Conservation (phyloP, 352 stramenopile genomes). For the Thalassiosira livingstoniorum region DNA sequence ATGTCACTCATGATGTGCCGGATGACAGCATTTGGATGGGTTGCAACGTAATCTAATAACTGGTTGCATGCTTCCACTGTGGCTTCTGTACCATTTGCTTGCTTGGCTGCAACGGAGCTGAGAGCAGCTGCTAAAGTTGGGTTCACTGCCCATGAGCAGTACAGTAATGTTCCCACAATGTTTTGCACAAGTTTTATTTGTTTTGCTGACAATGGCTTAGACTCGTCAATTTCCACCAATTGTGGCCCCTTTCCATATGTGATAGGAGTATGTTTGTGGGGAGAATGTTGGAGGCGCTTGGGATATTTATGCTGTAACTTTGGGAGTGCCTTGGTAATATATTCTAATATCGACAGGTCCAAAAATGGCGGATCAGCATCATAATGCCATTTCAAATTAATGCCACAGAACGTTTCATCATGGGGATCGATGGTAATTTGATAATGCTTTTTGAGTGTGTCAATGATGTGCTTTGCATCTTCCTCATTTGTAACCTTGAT, state of each 20-base stretch:
- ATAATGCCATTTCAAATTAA: conserved; percentile 10
- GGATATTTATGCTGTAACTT: neutral
- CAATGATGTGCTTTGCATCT: conserved; percentile 28
- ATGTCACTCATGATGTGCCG: conserved; percentile 59
- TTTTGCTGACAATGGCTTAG: neutral
- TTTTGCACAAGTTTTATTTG: conserved; percentile 7
- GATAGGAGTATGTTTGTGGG: neutral
- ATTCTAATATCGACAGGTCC: neutral
- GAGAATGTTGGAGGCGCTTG: neutral
- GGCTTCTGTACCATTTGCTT: conserved; percentile 5
- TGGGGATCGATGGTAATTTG: conserved; percentile 12
- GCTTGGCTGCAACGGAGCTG: neutral
- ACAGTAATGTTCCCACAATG: neutral
- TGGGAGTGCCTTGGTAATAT: neutral
- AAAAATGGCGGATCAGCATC: neutral
- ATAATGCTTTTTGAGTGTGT: conserved; percentile 25
- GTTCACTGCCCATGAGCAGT: conserved; percentile 10
- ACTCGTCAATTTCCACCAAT: neutral
- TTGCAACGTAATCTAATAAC: conserved; percentile 19
- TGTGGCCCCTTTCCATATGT: neutral
- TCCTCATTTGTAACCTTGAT: neutral
- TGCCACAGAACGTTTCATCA: neutral
- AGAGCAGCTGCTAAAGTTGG: conserved; percentile 2
- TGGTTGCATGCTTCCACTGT: conserved; percentile 19
- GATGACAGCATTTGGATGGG: conserved; percentile 17